phyloP scores from a whole-genome alignment of 2,329 filamentous ascomycete genomes.

The Colletotrichum lini region DNA sequence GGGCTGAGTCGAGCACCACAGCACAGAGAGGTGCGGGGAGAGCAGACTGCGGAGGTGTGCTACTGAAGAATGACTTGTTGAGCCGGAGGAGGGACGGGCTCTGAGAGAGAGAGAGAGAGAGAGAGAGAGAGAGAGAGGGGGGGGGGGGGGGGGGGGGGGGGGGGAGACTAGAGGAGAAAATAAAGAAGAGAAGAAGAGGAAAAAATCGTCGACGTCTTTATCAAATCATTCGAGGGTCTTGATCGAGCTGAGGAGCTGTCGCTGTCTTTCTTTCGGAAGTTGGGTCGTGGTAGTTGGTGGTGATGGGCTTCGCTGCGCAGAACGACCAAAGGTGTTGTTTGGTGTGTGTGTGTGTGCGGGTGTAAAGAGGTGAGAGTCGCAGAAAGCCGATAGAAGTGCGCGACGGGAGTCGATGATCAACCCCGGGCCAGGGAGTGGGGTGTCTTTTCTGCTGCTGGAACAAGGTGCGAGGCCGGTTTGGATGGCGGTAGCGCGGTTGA shows the following conservation, averaged over 20 bases:
- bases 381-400: conserved; percentile 41
- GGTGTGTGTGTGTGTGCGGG: conserved; percentile 15
- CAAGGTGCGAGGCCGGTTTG: conserved; percentile 38
- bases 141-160: not conserved
- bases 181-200: conserved; percentile 14
- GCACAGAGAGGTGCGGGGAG: conserved; percentile 19
- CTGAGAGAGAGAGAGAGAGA: not conserved
- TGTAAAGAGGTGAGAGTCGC: conserved; percentile 40
- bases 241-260: not conserved
- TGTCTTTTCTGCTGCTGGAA: conserved; percentile 34
- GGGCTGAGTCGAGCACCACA: conserved; percentile 25
- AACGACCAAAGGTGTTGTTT: conserved; percentile 21
- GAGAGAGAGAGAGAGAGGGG: too few relatives aligned
- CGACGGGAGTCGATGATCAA: conserved; percentile 39
- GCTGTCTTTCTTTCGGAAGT: conserved; percentile 7
- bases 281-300: not conserved
- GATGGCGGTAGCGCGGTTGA: conserved; percentile 30
- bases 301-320: not conserved
- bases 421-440: conserved; percentile 37
- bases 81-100: conserved; percentile 1
- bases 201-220: not conserved
- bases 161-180: not conserved
- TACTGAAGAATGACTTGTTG: not conserved
- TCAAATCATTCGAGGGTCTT: conserved; percentile 41
- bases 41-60: conserved; percentile 8